Base-by-base conservation (phyloP, 495 filamentous ascomycete species). In the Thozetella sp. region DNA sequence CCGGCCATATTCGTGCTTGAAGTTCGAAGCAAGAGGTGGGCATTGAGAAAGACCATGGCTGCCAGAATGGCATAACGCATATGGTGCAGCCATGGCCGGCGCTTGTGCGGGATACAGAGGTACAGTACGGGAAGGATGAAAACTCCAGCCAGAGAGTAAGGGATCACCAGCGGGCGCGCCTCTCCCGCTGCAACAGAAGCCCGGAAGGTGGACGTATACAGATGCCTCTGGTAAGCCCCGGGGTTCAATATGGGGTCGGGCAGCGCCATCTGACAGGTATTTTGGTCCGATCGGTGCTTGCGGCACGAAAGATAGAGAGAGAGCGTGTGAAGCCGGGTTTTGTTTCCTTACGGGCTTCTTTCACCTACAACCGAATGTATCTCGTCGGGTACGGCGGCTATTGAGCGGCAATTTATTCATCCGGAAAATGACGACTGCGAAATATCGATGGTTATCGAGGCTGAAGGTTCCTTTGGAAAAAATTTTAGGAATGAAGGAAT, bases 91-190 rank as follows among this genome's bases (percentile, higher is more conserved):
- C 76, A 75, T 40, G 70, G 76, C 6, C 79, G 73, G 0, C 75
- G 69, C 2, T 70, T 76, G 60, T 89, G 87, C 4, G 86, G 86
- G 53, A 90, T 77, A 20, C 80, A 69, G 9, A 90, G 79, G 63
- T 87, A 89, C 0, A 85, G 60, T 0, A 83, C 73, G 3, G 78
- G 79, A 11, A 88, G 60, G 12, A 88, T 17, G 34, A 78, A 70
- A 3, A 80, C 56, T 10, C 79, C 78, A 3, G 85, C 55, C 1
- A 82, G 62, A n/a, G 76, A 73, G 59, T 75, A 83, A 2, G 87
- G 87, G 25, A 87, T 61, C 1, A 89, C 61, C 53, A 90, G 80
- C 6, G 86, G 86, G 43, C 71, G 63, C 22, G 76, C 75, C 46
- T 70, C 55, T 54, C 79, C 84, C 15, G 55, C 22, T 9, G 59